These are phyloP conservation scores for Hymenoscyphus albidus DNA, from an alignment of 2,329 filamentous ascomycete species.

Conservation along the genomic window DNA sequence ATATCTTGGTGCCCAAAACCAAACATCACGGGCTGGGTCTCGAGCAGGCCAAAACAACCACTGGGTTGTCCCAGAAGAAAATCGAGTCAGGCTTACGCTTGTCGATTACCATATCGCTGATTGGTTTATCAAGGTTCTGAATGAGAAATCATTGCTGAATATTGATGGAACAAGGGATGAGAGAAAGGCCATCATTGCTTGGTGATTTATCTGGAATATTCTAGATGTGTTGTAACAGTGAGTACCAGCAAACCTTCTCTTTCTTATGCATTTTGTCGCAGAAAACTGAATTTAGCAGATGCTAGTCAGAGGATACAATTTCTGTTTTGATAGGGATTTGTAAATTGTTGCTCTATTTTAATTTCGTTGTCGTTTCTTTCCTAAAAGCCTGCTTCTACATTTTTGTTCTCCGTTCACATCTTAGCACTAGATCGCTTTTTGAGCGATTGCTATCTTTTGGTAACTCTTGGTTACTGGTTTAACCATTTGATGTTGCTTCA, in stretches of 20 bases:
- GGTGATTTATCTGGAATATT: slow-evolving; percentile 17
- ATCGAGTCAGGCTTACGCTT: slow-evolving; percentile 26
- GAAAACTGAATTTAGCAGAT: too few species aligned
- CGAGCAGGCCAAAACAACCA: not conserved
- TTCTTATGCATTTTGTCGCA: not conserved
- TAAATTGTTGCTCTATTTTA: too few species aligned
- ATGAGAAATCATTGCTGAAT: slow-evolving; percentile 19
- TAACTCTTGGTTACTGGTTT: not conserved
- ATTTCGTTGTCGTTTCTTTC: too few species aligned
- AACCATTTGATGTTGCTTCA: not conserved
- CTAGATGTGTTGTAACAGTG: not conserved
- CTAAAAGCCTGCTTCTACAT: too few species aligned
- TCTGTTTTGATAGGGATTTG: too few species aligned
- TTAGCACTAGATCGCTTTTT: not conserved
- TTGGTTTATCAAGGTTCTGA: slow-evolving; percentile 28
- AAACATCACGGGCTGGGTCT: slow-evolving; percentile 9
- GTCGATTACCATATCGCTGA: slow-evolving; percentile 30
- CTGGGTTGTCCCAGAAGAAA: slow-evolving; percentile 28
- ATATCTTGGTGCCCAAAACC: not conserved
- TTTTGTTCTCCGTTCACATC: not conserved
- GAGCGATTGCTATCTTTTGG: not conserved
- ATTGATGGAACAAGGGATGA: slow-evolving; percentile 27
- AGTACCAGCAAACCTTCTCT: not conserved
- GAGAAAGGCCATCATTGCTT: slow-evolving; percentile 29
- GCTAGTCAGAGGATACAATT: too few species aligned